Base-by-base conservation (phyloP, 2,329 filamentous ascomycete genomes). In the Aspergillus melleus region DNA sequence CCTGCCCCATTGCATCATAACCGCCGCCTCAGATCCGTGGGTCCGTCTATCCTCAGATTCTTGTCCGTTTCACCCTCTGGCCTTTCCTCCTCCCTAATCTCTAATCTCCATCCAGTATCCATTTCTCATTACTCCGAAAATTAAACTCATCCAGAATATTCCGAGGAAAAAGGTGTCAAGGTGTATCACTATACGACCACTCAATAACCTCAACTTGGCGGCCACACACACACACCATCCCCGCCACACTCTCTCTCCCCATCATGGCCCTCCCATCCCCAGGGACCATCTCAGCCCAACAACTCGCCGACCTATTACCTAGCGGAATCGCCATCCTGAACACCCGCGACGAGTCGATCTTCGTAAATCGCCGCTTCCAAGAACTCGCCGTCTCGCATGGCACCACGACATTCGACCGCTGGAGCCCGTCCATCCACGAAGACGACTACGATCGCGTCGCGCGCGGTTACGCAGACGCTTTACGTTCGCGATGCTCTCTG, bases 291-390 rank as follows among this genome's bases (percentile, higher is more conserved):
- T 64, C 68, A 8, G 68, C 68, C 12, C 64, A 72, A 44, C 60
- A 71, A 54, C 64, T 72, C 47, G 69, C 66, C n/a, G 66, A 72
- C 52, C 63, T 69, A 1, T 54, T 71, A 3, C 70, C 70, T 6
- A 63, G 54, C 36, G 67, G 67, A 5, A 26, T 71, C 19, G 68
- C 64, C 1, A 63, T 72, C 22, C 52, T 70, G 42, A 64, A 66
- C 52, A 36, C 62, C 19, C 47, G 49, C 52, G 64, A 70, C 30
- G 55, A 66, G 26, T 30, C 57, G 5, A 52, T 69, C 12, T 70
- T 65, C 19, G 50, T 57, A 6, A 72, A 70, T 42, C 58, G 60
- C 2, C 65, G 64, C 1, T 71, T 72, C 52, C 59, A 59, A 4
- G 58, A 65, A 11, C 54, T 69, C 9, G 61, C 64, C 8, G 57